Conservation (phyloP, 257 asterid species). For the Solanum sejunctum region DNA sequence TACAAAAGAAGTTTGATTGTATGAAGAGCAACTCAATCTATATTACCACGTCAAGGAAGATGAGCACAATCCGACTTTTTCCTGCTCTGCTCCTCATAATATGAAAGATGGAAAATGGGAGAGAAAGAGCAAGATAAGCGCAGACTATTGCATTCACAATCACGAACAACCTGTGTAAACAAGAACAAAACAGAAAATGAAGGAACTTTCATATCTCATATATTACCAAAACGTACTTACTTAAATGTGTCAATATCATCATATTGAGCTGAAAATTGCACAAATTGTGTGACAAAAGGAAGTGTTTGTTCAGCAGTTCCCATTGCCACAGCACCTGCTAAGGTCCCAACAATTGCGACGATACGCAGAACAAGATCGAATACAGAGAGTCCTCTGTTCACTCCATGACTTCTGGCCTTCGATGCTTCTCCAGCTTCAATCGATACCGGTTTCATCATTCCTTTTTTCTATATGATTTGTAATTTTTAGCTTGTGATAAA, state of each 20-base stretch:
- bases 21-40: not conserved
- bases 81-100: constrained; percentile 40
- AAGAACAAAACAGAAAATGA: not conserved
- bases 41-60: constrained; percentile 25
- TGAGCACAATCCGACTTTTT: constrained; percentile 42
- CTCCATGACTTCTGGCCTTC: not conserved
- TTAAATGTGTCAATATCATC: constrained; percentile 53
- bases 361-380: constrained; percentile 48
- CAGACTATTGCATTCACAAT: constrained; percentile 47
- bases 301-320: constrained; percentile 65
- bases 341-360: constrained; percentile 43
- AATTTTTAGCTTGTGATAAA: not conserved
- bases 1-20: not conserved
- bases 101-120: constrained; percentile 55
- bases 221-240: constrained; percentile 14
- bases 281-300: constrained; percentile 47
- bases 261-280: constrained; percentile 52
- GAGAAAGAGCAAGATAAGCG: constrained; percentile 54
- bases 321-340: constrained; percentile 71
- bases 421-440: constrained; percentile 2
- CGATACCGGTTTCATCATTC: not conserved
- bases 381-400: constrained; percentile 37
- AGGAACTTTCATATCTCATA: not conserved
- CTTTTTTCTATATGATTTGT: not conserved
- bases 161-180: constrained; percentile 39